Evolutionary conservation across 2,329 filamentous ascomycete species (phyloP), one percentile per base, ranked within the genome.

Genomic region (Talaromyces sp.): DNA sequence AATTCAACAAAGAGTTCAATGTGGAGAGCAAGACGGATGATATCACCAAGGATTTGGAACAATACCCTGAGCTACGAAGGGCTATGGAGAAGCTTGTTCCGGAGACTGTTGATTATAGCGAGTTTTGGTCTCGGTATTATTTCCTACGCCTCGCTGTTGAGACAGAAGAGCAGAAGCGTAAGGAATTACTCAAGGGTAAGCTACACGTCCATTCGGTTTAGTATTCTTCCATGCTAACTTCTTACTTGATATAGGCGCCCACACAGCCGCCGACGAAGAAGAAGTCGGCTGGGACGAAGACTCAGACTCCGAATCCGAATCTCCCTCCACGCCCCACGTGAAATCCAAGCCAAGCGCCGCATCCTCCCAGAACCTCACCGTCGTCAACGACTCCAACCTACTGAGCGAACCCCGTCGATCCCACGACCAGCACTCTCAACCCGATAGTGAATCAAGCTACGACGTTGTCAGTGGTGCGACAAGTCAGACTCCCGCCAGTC

Each of bases 51-150:
- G 93, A 99, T 77, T 77, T 99, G 70, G 89, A 93, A 69, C 92
- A 90, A 75, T 96, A 97, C 73, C 87, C 89, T 10, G 94, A 98
- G 78, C 81, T 99, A 71, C 85, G 93, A 70, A 80, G 85, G 31
- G 93, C 93, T 0, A 98, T 99, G 94, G 95, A 97, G 84, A 93
- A 90, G 80, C 82, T 97, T 63, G 95, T 99, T n/a, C 95, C 95
- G 1, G 93, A 93, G 77, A 86, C 87, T 70, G 91, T 97, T n/a
- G 86, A 93, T 39, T 99, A 99, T 73, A 85, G 83, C 61, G 86
- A 90, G 61, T 99, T 99, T 76, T 99, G 95, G 94, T 90, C 86
- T 75, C 86, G 95, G 64, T 99, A 99, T 79, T 98, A 98, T 77
- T 99, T 97, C 82, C 81, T 98, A 68, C 86, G 94, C 72, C 90